Evolutionary conservation across 345 rosid species (phyloP), one percentile per base, ranked within the genome.

Genomic region (Dipteronia sinensis): DNA sequence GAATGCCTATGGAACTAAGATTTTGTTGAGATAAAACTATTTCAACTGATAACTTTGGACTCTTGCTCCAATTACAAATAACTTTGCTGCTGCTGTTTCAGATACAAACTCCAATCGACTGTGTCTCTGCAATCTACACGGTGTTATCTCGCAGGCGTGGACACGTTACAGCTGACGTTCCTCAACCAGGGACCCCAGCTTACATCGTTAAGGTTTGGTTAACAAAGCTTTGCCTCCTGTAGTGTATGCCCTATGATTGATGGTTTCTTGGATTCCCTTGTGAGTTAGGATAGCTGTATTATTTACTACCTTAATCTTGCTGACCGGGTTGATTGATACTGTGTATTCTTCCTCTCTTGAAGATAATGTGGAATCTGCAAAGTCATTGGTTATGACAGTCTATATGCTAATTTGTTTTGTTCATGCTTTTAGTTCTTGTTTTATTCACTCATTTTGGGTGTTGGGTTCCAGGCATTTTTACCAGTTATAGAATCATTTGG

Each of bases 51-150:
- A 47, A 46, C 4, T 71, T 56, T 72, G n/a, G 22, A 44, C 27
- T 22, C 20, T 2, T 61, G 20, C 56, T 78, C 16, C 66, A 69
- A 31, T 34, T 42, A 4, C 38, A 74, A 12, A 55, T 22, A 20
- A 56, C 4, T 65, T 70, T 65, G n/a, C 20, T 63, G 17, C n/a
- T 74, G 67, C 55, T 69, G 58, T 82, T 73, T 76, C 95, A 94
- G 99, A 96, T 96, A 77, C 97, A 94, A 91, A 94, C 99, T 47
- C 99, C 99, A 40, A 91, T 94, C 23, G 98, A 96, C 73, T 91
- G 99, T 86, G 98, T 94, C 23, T 88, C 98, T 76, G 98, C 97
- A 34, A 92, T 96, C 80, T 96, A 96, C 82, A 96, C 97, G 0
- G 98, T 96, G 72, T 76, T 94, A 71, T 96, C 98, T 64, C 93